Base-by-base conservation (phyloP, 495 filamentous ascomycete genomes). In the Chaetomium cochliodes region DNA sequence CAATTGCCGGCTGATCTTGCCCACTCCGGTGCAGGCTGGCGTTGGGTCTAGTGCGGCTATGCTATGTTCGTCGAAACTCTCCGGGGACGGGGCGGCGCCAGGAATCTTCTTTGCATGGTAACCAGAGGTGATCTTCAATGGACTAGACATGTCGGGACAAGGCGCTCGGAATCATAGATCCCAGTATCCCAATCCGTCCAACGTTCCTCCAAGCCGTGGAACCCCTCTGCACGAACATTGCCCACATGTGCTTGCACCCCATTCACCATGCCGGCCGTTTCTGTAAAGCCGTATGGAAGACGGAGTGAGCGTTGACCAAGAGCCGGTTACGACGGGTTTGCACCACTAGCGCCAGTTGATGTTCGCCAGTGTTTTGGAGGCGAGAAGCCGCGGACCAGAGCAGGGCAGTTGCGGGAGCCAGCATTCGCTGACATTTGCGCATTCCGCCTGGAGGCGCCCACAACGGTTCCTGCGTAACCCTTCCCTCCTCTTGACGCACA, bases 1-100 rank as follows among this genome's bases (percentile, higher is more conserved):
- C 50, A 54, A 55, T 26, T 54, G 60, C 60, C 60, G 60, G 60
- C 60, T 55, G 60, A 55, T 62, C 60, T 62, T 62, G 30, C 44
- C 46, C 26, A 46, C 23, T 28, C 13, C 61, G 37, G 41, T 25
- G 51, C 41, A 39, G 2, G 4, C 26, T 28, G 30, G 15, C 49
- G 30, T 39, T n/a, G n/a, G 7, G 42, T 9, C 58, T 26, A 7
- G 16, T 22, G 57, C 44, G 18, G 58, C 12, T n/a, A 22, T 60
- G 58, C 26, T 16, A 42, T 52, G 30, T 26, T 61, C 9, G 50
- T 23, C 44, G 25, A 58, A 58, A 58, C 39, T 44, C 55, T 11
- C 55, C 20, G 55, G n/a, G 13, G 9, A 55, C 28, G 39, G 37
- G 15, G 33, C 20, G 22, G 37, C 37, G 20, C n/a, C 54, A n/a